These are phyloP conservation scores for Cladophialophora exuberans DNA, from an alignment of 2,329 filamentous ascomycete species.

Conservation along the genomic window DNA sequence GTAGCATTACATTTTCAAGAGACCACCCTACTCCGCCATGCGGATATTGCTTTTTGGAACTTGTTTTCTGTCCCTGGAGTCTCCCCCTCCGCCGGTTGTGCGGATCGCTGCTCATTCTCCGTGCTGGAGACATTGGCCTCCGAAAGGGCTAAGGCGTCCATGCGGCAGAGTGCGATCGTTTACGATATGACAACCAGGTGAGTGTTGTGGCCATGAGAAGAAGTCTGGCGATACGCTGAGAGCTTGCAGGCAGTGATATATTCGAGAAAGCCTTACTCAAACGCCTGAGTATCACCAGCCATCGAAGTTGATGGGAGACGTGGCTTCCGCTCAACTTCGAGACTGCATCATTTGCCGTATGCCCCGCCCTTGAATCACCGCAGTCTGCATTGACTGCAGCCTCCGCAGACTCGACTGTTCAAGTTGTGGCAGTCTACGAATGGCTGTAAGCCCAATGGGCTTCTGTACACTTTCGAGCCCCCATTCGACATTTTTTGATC, in stretches of 20 bases:
- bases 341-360: not conserved
- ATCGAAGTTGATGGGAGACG: not conserved
- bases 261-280: not conserved
- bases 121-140: conserved; percentile 43
- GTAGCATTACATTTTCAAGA: not conserved
- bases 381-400: not conserved
- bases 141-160: conserved; percentile 49
- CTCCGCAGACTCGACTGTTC: not conserved
- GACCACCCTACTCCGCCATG: conserved; percentile 79
- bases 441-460: not conserved
- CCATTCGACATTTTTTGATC: not conserved
- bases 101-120: conserved; percentile 35
- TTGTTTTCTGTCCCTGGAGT: conserved; percentile 71
- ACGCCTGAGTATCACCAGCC: not conserved
- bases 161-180: conserved; percentile 29
- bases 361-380: not conserved
- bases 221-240: too few species aligned
- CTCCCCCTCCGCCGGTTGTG: conserved; percentile 34
- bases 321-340: not conserved
- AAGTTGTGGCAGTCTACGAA: too few species aligned
- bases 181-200: not conserved
- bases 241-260: not conserved
- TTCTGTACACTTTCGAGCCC: too few species aligned
- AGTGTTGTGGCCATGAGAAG: conserved; percentile 2
- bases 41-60: conserved; percentile 93